A percentile compares a stretch with the other conserved stretches of the same genome.
phyloP scores from a whole-genome alignment of 257 asterid species.

The Primulina tabacum region DNA sequence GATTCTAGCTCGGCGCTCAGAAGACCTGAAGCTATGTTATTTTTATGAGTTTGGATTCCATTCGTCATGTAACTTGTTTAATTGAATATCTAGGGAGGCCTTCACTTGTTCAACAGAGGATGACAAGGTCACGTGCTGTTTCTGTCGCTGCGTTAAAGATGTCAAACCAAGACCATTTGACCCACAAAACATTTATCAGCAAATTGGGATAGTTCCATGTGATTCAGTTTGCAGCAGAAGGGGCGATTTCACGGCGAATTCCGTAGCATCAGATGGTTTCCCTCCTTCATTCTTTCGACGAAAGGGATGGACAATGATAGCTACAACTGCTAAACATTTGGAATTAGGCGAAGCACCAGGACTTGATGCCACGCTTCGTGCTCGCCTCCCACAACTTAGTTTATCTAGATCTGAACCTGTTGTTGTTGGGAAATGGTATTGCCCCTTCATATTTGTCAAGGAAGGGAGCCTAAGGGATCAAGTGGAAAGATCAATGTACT shows the following conservation, averaged over 20 bases:
- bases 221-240: background rate
- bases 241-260: slow-evolving; percentile 29
- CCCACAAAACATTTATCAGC: slow-evolving; percentile 46
- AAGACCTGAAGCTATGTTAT: background rate
- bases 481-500: slow-evolving; percentile 35
- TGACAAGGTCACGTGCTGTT: slow-evolving; percentile 43
- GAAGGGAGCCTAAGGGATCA: slow-evolving; percentile 47
- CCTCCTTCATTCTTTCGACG: slow-evolving; percentile 40
- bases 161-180: slow-evolving; percentile 51
- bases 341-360: slow-evolving; percentile 37
- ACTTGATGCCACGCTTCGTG: slow-evolving; percentile 36
- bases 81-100: slow-evolving; percentile 44
- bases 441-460: slow-evolving; percentile 62
- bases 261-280: slow-evolving; percentile 38
- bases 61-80: background rate
- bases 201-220: slow-evolving; percentile 29
- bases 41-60: background rate
- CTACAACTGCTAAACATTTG: slow-evolving; percentile 30
- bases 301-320: slow-evolving; percentile 38
- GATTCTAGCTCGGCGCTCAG: no score
- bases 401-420: slow-evolving; percentile 11
- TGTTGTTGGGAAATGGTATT: slow-evolving; percentile 60
- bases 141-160: slow-evolving; percentile 44
- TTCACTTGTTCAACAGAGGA: slow-evolving; percentile 60
- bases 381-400: slow-evolving; percentile 31